These are phyloP conservation scores for Abortiporus biennis DNA, from an alignment of 1,284 basidiomycete genomes.

Conservation along the genomic window DNA sequence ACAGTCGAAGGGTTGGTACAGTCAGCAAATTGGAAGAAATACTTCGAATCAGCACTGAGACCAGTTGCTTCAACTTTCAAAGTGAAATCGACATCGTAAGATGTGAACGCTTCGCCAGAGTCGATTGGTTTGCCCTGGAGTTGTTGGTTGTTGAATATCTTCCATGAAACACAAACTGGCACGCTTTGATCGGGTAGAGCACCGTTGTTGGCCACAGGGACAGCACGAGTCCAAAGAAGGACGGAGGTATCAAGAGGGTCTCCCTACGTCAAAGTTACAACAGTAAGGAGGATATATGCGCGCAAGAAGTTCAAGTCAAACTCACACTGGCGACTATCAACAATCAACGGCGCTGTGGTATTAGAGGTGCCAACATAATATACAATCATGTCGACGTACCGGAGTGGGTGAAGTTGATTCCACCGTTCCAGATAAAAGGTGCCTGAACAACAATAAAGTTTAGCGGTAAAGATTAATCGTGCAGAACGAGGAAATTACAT, in stretches of 20 bases:
- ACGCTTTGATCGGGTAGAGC: conserved; percentile 43
- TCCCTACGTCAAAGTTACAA: conserved; percentile 29
- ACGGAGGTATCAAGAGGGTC: conserved; percentile 58
- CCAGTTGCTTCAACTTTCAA: conserved; percentile 57
- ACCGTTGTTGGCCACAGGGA: conserved; percentile 29
- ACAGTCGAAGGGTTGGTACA: conserved; percentile 42
- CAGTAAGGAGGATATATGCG: background rate
- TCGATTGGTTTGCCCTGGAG: conserved; percentile 35
- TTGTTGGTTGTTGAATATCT: conserved; percentile 32
- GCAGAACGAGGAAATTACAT: conserved; percentile 26
- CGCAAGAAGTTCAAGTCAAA: background rate
- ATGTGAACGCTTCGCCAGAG: conserved; percentile 49
- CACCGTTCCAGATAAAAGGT: conserved; percentile 47
- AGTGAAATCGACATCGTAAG: conserved; percentile 60
- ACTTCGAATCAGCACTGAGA: conserved; percentile 48
- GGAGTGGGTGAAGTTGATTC: conserved; percentile 49
- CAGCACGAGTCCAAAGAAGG: conserved; percentile 58
- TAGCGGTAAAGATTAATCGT: background rate
- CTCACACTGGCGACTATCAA: conserved; percentile 30
- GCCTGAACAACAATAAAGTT: conserved; percentile 25
- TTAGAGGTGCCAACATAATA: too few relatives aligned
- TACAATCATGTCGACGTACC: conserved; percentile 28
- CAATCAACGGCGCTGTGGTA: too few relatives aligned
- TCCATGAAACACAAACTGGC: conserved; percentile 53
- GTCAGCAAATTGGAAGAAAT: conserved; percentile 57